Conservation (phyloP, 768 basidiomycete genomes). For the Rhodosporidiobolus odoratus region DNA sequence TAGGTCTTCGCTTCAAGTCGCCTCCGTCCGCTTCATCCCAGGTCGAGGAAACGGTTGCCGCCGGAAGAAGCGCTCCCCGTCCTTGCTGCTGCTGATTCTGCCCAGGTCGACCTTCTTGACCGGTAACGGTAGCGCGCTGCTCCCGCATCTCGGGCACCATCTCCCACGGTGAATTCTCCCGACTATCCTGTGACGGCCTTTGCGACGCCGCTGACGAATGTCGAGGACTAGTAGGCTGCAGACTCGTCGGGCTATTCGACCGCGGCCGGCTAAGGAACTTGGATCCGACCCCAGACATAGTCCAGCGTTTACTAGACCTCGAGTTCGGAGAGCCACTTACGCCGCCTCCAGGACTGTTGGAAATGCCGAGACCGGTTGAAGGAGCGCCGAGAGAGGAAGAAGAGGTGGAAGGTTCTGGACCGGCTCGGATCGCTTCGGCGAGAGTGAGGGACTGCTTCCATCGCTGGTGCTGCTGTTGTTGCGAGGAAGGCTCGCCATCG, state of each 20-base stretch:
- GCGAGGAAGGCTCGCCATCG: not conserved
- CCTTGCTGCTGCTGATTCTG: not conserved
- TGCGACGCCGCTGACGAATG: not conserved
- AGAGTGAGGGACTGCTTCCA: not conserved
- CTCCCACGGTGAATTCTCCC: not conserved
- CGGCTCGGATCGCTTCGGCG: not conserved
- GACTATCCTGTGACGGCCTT: not conserved
- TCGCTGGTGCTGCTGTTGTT: not conserved
- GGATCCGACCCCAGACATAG: slow-evolving; percentile 15
- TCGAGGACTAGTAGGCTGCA: not conserved
- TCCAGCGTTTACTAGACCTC: slow-evolving; percentile 21
- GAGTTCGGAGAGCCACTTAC: not conserved
- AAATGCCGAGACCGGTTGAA: not conserved
- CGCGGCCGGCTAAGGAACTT: not conserved
- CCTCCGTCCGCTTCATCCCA: not conserved
- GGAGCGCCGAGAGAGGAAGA: not conserved
- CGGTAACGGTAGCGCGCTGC: too few relatives aligned
- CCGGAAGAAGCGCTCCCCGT: too few relatives aligned
- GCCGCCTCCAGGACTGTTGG: not conserved
- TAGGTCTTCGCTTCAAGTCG: slow-evolving; percentile 9
- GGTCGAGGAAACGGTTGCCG: not conserved
- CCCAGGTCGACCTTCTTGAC: not conserved
- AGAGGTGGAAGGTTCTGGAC: not conserved
- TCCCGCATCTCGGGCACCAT: not conserved
- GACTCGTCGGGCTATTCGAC: not conserved